Conservation (phyloP, 148 eudicot genomes). For the Cornus controversa region DNA sequence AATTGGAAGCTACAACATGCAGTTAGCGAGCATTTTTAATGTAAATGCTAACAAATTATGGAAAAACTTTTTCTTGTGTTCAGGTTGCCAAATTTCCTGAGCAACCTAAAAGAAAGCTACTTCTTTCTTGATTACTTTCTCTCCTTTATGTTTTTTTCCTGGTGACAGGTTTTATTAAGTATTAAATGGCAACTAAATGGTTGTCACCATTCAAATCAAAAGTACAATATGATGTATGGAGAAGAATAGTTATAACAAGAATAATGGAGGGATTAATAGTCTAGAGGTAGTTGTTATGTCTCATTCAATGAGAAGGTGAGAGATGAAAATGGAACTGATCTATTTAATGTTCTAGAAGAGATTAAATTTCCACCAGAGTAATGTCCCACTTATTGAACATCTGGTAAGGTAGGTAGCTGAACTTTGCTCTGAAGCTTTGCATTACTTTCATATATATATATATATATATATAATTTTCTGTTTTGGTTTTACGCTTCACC, state of each 20-base stretch:
- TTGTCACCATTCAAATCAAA: not conserved
- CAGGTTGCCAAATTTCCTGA: too few relatives aligned
- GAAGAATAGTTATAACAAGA: not conserved
- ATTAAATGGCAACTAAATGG: too few relatives aligned
- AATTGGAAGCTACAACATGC: too few relatives aligned
- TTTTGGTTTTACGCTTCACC: not conserved
- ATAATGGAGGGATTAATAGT: not conserved
- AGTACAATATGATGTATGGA: not conserved
- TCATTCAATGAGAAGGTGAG: not conserved
- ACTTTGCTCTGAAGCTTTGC: slow-evolving; percentile 7
- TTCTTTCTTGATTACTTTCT: too few relatives aligned
- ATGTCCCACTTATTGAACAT: slow-evolving; percentile 3
- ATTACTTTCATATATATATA: not conserved
- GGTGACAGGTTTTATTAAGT: too few relatives aligned
- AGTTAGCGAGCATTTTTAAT: too few relatives aligned
- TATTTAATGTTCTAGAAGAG: not conserved
- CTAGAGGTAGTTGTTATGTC: not conserved
- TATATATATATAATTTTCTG: not conserved
- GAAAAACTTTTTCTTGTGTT: too few relatives aligned
- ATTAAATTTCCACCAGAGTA: not conserved
- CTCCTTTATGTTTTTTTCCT: too few relatives aligned
- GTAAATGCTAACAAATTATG: too few relatives aligned
- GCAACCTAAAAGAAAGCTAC: too few relatives aligned
- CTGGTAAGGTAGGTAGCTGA: not conserved
- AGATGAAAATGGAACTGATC: not conserved